A percentile compares a stretch with the other conserved stretches of the same genome.
phyloP scores from a whole-genome alignment of 768 basidiomycete genomes.

The Rhodotorula sphaerocarpa region DNA sequence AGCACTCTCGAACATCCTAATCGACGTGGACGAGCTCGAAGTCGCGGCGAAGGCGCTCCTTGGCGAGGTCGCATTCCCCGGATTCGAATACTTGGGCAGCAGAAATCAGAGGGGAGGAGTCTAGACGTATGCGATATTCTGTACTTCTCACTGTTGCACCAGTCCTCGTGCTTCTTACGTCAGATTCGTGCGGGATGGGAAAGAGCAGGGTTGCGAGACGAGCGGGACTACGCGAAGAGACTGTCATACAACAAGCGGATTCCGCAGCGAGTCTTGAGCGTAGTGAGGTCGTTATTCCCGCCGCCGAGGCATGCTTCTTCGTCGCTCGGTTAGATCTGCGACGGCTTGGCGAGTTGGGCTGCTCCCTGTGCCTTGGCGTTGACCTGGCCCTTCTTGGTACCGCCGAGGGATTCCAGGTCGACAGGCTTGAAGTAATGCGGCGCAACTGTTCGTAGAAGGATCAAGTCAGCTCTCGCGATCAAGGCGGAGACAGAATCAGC shows the following conservation, averaged over 20 bases:
- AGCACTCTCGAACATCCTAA: slow-evolving; percentile 21
- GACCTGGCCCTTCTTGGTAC: slow-evolving; percentile 33
- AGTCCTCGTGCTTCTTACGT: too few relatives aligned
- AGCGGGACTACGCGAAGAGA: too few relatives aligned
- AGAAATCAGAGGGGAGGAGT: neutral
- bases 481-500: slow-evolving; percentile 12
- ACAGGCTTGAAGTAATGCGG: slow-evolving; percentile 84
- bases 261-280: too few relatives aligned
- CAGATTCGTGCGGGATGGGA: too few relatives aligned
- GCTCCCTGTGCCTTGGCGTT: slow-evolving; percentile 27
- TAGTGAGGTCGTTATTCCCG: too few relatives aligned
- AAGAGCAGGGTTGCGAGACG: too few relatives aligned
- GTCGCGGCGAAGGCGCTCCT: slow-evolving; percentile 6
- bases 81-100: neutral
- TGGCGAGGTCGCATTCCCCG: slow-evolving; percentile 10
- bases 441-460: slow-evolving; percentile 56
- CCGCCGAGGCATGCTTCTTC: too few relatives aligned
- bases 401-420: slow-evolving; percentile 41
- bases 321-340: neutral
- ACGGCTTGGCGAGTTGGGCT: slow-evolving; percentile 11
- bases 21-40: slow-evolving; percentile 24
- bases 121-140: too few relatives aligned
- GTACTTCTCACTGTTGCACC: too few relatives aligned
- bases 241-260: too few relatives aligned
- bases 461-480: neutral